A percentile compares a stretch with the other conserved stretches of the same genome.
Evolutionary conservation across 805 yeast genomes (phyloP).

Genomic region (Suhomyces faveliae): DNA sequence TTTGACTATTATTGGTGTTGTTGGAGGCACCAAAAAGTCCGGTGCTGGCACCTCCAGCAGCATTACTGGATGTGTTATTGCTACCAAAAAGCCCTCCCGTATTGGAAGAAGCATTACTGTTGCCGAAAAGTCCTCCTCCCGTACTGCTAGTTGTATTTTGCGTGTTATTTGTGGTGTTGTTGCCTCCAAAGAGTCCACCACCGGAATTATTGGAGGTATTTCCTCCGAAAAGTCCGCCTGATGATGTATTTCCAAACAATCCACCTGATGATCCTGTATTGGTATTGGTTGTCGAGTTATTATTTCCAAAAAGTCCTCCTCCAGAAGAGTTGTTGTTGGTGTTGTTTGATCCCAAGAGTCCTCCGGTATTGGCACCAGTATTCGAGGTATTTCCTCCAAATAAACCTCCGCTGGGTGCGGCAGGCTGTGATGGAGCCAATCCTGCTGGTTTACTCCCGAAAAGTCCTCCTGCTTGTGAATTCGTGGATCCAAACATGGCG

Average conservation of each 20-base stretch:
- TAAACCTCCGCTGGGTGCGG: slow-evolving; percentile 22
- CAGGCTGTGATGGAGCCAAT: slow-evolving; percentile 1
- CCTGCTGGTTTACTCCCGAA: slow-evolving; percentile 9
- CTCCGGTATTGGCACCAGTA: slow-evolving; percentile 6
- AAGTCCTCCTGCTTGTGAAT: slow-evolving; percentile 9
- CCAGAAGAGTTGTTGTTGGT: slow-evolving; percentile 7
- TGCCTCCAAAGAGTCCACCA: slow-evolving; percentile 8
- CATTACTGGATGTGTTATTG: slow-evolving; percentile 2
- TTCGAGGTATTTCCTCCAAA: slow-evolving; percentile 26
- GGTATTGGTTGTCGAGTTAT: slow-evolving; percentile 1
- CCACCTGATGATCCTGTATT: slow-evolving; percentile 6
- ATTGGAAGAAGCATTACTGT: slow-evolving; percentile 3
- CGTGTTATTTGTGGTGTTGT: not conserved
- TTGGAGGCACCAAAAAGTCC: slow-evolving; percentile 14
- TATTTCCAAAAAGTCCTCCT: slow-evolving; percentile 33
- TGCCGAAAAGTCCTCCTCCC: slow-evolving; percentile 9
- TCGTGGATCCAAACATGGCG: slow-evolving; percentile 7
- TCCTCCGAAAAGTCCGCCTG: slow-evolving; percentile 8
- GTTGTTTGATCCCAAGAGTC: slow-evolving; percentile 12
- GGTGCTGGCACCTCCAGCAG: slow-evolving; percentile 3
- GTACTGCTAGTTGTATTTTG: not conserved
- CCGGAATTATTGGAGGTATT: not conserved
- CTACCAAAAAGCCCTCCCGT: slow-evolving; percentile 12
- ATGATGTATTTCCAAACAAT: slow-evolving; percentile 4
- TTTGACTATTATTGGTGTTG: slow-evolving; percentile 1